Evolutionary conservation across 2,329 filamentous ascomycete species (phyloP), one percentile per base, ranked within the genome.

Genomic region (Pseudogymnoascus sp.): DNA sequence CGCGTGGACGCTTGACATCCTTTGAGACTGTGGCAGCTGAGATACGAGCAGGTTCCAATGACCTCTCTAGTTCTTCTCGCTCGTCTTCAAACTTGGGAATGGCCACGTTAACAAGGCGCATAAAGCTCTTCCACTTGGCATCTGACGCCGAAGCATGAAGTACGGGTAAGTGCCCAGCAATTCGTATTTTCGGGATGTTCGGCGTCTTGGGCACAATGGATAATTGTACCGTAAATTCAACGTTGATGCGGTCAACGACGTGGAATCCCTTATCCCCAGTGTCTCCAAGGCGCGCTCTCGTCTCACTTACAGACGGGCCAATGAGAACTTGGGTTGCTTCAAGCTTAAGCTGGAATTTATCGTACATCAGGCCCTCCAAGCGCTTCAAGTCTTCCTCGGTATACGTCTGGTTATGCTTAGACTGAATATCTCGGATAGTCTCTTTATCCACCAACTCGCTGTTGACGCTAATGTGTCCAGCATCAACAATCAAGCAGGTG

Each of bases 141-240:
- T 99, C 95, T 0, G 94, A 97, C 37, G 95, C 87, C 0, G 89
- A 90, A 9, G 90, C 94, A 72, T 97, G 93, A 1, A 99, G 80
- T 60, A 97, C 86, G 0, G 95, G 94, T 60, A 99, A 79, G 68
- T 95, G 91, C 1, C 94, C 94, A 1, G 92, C 95, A 35, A 99
- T 85, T 64, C 90, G 88, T 67, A 97, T 87, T 69, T 94, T 94
- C 11, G 94, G 95, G 58, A 99, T 78, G 65, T 97, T 95, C 0
- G 93, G 89, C 0, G 91, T 91, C 71, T 97, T 97, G 0, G 94
- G 94, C n/a, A 99, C 79, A 67, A 99, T 99, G 6, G 92, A 99
- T 17, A 89, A 88, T 72, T 97, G 92, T n/a, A 99, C 85, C 9
- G 92, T 86, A 72, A 99, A 97, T 72, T 97, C 90, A 68, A 99